Base-by-base conservation (phyloP, 1,139 yeast species). In the Diutina mesorugosa region DNA sequence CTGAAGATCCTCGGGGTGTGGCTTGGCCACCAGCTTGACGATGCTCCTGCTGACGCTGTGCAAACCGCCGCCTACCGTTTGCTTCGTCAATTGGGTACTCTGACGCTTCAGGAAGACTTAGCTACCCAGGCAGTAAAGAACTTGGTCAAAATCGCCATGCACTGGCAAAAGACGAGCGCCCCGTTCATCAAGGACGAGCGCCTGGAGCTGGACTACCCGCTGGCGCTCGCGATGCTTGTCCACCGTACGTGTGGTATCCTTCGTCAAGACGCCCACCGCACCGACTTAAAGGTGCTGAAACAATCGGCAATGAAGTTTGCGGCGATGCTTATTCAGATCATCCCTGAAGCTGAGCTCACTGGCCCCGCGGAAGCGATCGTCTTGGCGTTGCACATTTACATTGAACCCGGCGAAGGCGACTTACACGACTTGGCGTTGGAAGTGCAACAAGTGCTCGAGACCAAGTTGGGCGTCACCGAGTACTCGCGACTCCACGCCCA, bases 61-160 rank as follows among this genome's bases (percentile, higher is more conserved):
- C 95, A 87, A 66, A 78, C 80, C 0, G 78, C 87, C 54, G 88
- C 88, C 0, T 80, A 80, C 62, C 80, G 90, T 63, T 70, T 82
- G 53, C 74, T 90, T 59, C 87, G 90, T 65, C 96, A 90, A 71
- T 69, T 91, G 56, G 82, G 87, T 30, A 96, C 97, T 0, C 95
- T 96, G 1, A 71, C 80, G 5, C 75, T 90, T 45, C 71, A 87
- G 1, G 85, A 83, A 56, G 83, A 79, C 0, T 72, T 90, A 57
- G 88, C 90, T 0, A 68, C 77, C 21, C 88, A 85, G 64, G 76
- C 81, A 47, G 83, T 86, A 30, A 87, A 86, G 68, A 85, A 87
- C 60, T 69, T 91, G 61, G 83, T 87, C 1, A 68, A 75, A 54
- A 75, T 89, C 55, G 76, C 86, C 3, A 77, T 79, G 69, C 72